phyloP scores from a whole-genome alignment of 2,329 filamentous ascomycete species.

The Aspergillus oerlinghausenensis region DNA sequence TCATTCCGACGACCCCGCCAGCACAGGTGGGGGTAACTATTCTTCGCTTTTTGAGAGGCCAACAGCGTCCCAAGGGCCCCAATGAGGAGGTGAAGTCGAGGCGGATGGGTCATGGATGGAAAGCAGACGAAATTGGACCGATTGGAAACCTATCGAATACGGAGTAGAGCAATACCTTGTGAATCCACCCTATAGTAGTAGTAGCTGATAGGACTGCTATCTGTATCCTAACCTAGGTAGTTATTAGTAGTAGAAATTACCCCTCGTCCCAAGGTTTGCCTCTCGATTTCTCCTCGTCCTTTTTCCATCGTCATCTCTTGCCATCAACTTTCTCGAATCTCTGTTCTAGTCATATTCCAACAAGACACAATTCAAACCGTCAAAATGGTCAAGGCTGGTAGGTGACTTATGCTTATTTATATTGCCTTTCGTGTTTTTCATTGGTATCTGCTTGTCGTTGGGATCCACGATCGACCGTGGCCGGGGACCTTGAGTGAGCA shows the following conservation, averaged over 20 bases:
- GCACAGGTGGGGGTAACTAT: conserved; percentile 8
- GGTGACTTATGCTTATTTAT: conserved; percentile 35
- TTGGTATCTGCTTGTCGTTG: conserved; percentile 10
- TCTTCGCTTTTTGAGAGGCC: neutral
- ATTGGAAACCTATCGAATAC: conserved; percentile 12
- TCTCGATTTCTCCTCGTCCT: neutral
- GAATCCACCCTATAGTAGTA: too few species aligned
- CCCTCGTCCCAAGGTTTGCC: conserved; percentile 4
- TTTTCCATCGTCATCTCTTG: neutral
- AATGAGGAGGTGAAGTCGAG: neutral
- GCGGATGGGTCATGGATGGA: neutral
- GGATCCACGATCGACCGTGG: conserved; percentile 26
- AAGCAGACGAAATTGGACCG: conserved; percentile 1
- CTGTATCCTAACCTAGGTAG: neutral
- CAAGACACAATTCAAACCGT: conserved; percentile 43
- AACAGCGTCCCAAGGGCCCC: neutral
- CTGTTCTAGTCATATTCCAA: conserved; percentile 14
- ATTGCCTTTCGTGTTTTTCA: conserved; percentile 16
- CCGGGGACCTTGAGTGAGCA: conserved; percentile 37
- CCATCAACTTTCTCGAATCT: neutral
- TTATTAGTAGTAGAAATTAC: neutral
- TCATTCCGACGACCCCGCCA: conserved; percentile 21
- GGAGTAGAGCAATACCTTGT: neutral
- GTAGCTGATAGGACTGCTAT: neutral
- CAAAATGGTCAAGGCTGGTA: conserved; percentile 99